These are phyloP conservation scores for Aphanomyces invadans DNA, from an alignment of 352 stramenopile species.

Conservation along the genomic window DNA sequence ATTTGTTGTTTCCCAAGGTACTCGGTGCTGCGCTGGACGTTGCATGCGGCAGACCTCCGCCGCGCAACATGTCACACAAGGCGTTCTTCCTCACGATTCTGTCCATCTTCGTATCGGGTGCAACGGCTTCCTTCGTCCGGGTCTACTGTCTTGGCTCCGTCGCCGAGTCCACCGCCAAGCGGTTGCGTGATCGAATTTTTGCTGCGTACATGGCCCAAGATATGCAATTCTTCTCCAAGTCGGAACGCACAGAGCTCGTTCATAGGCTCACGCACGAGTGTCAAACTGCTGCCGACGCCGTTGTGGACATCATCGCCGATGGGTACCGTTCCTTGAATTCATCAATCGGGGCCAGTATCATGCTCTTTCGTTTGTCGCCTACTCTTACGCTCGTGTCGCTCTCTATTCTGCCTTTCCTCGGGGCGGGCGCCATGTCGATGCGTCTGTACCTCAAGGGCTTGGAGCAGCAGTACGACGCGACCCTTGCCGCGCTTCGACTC, in stretches of 20 bases:
- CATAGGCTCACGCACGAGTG: slow-evolving; percentile 80
- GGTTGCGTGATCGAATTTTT: slow-evolving; percentile 72
- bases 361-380: slow-evolving; percentile 84
- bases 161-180: slow-evolving; percentile 70
- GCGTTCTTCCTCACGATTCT: slow-evolving; percentile 82
- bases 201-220: slow-evolving; percentile 70
- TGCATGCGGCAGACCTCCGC: slow-evolving; percentile 61
- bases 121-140: slow-evolving; percentile 79
- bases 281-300: slow-evolving; percentile 81
- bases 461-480: slow-evolving; percentile 71
- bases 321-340: slow-evolving; percentile 85
- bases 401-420: slow-evolving; percentile 68
- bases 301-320: slow-evolving; percentile 81
- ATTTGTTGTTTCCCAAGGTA: slow-evolving; percentile 82
- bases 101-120: slow-evolving; percentile 75
- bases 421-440: slow-evolving; percentile 71
- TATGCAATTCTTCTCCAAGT: slow-evolving; percentile 71
- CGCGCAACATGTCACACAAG: slow-evolving; percentile 63
- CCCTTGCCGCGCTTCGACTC: slow-evolving; percentile 60
- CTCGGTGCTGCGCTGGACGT: slow-evolving; percentile 86
- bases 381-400: slow-evolving; percentile 86
- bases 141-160: slow-evolving; percentile 87
- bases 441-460: slow-evolving; percentile 76
- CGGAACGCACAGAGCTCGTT: slow-evolving; percentile 81
- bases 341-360: slow-evolving; percentile 76